A percentile compares a stretch with the other conserved stretches of the same genome.
These are phyloP conservation scores for Bolboschoenoplectus hybrid DNA, from an alignment of 202 grass and related monocot species.

Conservation along the genomic window DNA sequence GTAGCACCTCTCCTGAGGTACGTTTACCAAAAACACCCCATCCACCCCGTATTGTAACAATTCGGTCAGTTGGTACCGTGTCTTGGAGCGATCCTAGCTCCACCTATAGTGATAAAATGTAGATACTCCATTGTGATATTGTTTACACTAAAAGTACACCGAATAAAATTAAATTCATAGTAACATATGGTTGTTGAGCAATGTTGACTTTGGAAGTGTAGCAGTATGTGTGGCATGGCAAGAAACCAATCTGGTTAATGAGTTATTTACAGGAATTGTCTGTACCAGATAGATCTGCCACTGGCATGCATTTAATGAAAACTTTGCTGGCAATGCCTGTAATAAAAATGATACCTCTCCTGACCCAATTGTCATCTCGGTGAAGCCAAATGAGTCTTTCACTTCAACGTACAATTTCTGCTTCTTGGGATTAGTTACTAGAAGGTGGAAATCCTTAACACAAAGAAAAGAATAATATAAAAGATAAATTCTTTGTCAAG, in stretches of 20 bases:
- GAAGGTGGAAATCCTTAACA: conserved; percentile 80
- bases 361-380: conserved; percentile 74
- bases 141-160: not conserved
- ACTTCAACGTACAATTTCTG: conserved; percentile 77
- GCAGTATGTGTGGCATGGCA: not conserved
- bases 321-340: not conserved
- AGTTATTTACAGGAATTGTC: not conserved
- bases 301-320: not conserved
- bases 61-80: conserved; percentile 88
- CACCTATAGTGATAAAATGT: conserved; percentile 55
- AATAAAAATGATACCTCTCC: conserved; percentile 62
- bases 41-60: conserved; percentile 66
- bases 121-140: not conserved
- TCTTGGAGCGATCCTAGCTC: conserved; percentile 92
- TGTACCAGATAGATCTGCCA: not conserved
- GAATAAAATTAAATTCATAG: not conserved
- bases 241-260: not conserved
- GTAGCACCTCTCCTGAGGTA: conserved; percentile 68
- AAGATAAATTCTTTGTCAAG: conserved; percentile 10
- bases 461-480: conserved; percentile 21
- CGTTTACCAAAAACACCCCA: conserved; percentile 68
- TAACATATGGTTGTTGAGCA: conserved; percentile 11
- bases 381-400: conserved; percentile 79
- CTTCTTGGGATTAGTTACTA: conserved; percentile 67
- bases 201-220: not conserved